phyloP scores from a whole-genome alignment of 768 basidiomycete genomes.

The Nidularia pulvinata region DNA sequence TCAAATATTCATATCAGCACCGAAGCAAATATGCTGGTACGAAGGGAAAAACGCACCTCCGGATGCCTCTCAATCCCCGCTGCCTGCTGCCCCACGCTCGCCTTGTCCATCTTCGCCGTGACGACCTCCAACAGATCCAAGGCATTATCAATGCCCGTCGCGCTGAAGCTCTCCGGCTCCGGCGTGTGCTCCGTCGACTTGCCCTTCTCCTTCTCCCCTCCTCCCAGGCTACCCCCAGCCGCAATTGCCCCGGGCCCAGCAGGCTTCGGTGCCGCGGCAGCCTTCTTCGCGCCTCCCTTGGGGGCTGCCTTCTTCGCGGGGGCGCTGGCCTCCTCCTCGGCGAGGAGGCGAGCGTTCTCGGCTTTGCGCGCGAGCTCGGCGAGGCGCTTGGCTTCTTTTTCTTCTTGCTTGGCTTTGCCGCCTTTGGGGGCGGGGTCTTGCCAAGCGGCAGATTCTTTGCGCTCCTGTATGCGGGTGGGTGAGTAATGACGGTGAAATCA shows the following conservation, averaged over 20 bases:
- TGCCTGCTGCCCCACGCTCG: slow-evolving; percentile 85
- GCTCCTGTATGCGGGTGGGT: slow-evolving; percentile 51
- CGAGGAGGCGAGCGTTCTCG: slow-evolving; percentile 81
- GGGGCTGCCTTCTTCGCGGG: slow-evolving; percentile 60
- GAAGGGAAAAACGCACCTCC: slow-evolving; percentile 55
- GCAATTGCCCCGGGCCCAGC: slow-evolving; percentile 87
- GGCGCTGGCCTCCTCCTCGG: slow-evolving; percentile 78
- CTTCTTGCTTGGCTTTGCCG: slow-evolving; percentile 63
- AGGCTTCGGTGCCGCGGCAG: slow-evolving; percentile 45
- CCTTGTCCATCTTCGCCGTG: slow-evolving; percentile 92
- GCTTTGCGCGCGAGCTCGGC: slow-evolving; percentile 86
- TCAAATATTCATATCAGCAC: slow-evolving; percentile 8
- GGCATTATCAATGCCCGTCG: slow-evolving; percentile 90
- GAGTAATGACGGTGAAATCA: no score
- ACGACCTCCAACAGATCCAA: slow-evolving; percentile 88
- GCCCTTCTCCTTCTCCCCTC: slow-evolving; percentile 17
- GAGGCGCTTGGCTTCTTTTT: slow-evolving; percentile 78
- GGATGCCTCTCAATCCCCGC: slow-evolving; percentile 89
- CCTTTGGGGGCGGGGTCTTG: slow-evolving; percentile 57
- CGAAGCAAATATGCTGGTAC: not conserved
- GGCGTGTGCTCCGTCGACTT: slow-evolving; percentile 25
- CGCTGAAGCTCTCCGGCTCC: slow-evolving; percentile 69
- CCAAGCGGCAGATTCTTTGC: slow-evolving; percentile 72
- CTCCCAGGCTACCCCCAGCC: slow-evolving; percentile 56
- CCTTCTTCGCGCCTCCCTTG: slow-evolving; percentile 63